Evolutionary conservation across 2,329 filamentous ascomycete species (phyloP), one percentile per base, ranked within the genome.

Genomic region (Trichophyton simii): DNA sequence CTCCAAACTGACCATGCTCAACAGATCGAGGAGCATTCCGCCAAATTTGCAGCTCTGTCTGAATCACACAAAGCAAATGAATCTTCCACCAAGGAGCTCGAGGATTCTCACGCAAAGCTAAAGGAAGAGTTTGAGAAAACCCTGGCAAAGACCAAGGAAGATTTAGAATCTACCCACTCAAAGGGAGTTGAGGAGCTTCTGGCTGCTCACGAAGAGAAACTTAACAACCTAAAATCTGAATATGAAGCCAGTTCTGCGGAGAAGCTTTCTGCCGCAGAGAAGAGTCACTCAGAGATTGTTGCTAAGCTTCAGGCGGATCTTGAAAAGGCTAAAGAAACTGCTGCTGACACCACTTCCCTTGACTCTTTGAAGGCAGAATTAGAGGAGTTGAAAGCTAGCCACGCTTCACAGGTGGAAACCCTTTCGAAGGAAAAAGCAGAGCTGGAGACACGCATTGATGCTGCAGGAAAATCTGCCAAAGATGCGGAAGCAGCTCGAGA

Each of bases 371-470:
- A 77, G 67, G 71, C 75, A 18, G 71, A 73, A 38, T 72, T 77
- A 66, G 70, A 70, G 5, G 78, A 78, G 54, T 78, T 90, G 64
- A 84, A 90, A 68, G 82, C 85, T 68, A 72, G 70, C 41, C 72
- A 74, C 62, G 74, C 76, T 55, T 75, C 77, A 54, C 78, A 80
- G 57, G 75, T 80, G 63, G 72, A 76, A 59, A 76, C 75, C 66
- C 68, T 75, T 50, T 64, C 72, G 46, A 64, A 70, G 41, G 76
- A 79, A 59, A 76, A 77, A 54, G 72, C 72, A 58, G 72, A 79
- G 46, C 76, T 81, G 60, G 79, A 55, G 52, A 6, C 7, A 36
- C 28, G 28, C 4, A 13, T 55, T 5, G 28, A 55, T 36, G 34
- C 25, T 55, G 28, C 13, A 11, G 31, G 52, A 3, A 36, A 28